Evolutionary conservation across 805 yeast species (phyloP).

Genomic region (Metschnikowia reukaufii): DNA sequence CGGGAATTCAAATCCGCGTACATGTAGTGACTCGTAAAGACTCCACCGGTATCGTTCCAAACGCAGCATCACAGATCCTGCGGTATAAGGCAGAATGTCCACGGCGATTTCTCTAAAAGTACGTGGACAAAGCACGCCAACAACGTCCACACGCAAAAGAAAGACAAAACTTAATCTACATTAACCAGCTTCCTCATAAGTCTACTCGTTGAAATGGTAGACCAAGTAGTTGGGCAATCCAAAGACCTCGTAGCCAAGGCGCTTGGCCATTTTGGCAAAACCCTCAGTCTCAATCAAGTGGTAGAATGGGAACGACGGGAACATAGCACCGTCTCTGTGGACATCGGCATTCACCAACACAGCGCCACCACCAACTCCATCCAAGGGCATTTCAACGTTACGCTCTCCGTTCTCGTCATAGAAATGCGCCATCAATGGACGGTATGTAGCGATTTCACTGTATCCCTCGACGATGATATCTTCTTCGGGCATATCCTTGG

Average conservation of each 20-base stretch:
- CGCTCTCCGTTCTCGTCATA: slow-evolving; percentile 65
- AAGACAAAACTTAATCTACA: neutral
- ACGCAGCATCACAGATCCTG: neutral
- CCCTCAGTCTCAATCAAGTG: slow-evolving; percentile 98
- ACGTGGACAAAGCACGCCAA: neutral
- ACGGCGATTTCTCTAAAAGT: neutral
- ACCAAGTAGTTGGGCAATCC: slow-evolving; percentile 96
- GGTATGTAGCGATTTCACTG: slow-evolving; percentile 86
- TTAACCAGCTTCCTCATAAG: neutral
- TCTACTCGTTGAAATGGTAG: slow-evolving; percentile 80
- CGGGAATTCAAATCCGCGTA: too few relatives aligned
- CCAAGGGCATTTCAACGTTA: slow-evolving; percentile 75
- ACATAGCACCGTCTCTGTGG: slow-evolving; percentile 99
- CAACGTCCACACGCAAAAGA: neutral
- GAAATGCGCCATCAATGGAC: slow-evolving; percentile 91
- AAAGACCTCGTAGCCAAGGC: slow-evolving; percentile 85
- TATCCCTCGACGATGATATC: slow-evolving; percentile 96
- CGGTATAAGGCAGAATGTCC: neutral
- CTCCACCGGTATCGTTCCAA: neutral
- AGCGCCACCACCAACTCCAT: slow-evolving; percentile 99
- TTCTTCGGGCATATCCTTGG: slow-evolving; percentile 71
- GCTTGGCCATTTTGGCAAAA: slow-evolving; percentile 95
- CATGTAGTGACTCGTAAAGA: too few relatives aligned
- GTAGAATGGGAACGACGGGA: slow-evolving; percentile 97
- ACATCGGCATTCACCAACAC: slow-evolving; percentile 95